These are phyloP conservation scores for Neopestalotiopsis sp. DNA, from an alignment of 2,329 filamentous ascomycete species.

Conservation along the genomic window DNA sequence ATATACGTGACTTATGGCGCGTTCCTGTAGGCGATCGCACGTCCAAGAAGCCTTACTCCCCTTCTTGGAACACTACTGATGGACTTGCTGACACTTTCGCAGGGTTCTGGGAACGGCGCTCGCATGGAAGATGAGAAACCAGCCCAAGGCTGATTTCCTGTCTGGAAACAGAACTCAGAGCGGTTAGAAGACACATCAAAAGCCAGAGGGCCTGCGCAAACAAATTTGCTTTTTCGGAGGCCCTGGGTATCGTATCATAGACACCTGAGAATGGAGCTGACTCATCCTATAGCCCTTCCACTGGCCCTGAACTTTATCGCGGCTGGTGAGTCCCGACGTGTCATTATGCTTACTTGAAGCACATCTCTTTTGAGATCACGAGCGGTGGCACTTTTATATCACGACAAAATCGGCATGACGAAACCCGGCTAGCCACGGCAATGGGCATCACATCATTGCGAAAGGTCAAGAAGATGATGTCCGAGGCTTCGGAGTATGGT, in stretches of 20 bases:
- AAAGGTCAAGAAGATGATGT: background rate
- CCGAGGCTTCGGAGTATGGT: constrained; percentile 20
- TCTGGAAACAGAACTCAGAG: constrained; percentile 82
- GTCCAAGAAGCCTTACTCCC: background rate
- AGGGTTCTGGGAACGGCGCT: constrained; percentile 68
- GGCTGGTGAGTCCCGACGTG: constrained; percentile 76
- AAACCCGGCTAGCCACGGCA: background rate
- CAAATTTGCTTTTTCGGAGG: background rate
- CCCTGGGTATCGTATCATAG: background rate
- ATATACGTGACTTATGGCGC: constrained; percentile 80
- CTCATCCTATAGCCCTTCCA: constrained; percentile 65
- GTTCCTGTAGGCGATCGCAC: constrained; percentile 67
- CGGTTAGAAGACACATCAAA: constrained; percentile 60
- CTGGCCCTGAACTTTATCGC: constrained; percentile 89
- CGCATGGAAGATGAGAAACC: constrained; percentile 63
- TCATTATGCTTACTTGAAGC: constrained; percentile 31
- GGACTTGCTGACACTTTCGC: constrained; percentile 9
- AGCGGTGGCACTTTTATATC: constrained; percentile 64
- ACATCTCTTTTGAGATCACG: constrained; percentile 49
- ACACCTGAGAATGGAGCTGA: constrained; percentile 34
- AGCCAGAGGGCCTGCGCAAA: constrained; percentile 9
- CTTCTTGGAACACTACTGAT: background rate
- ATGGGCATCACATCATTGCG: background rate
- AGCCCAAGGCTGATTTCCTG: constrained; percentile 74
- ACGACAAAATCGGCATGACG: background rate